A percentile compares a stretch with the other conserved stretches of the same genome.
Conservation (phyloP, 306 rosid species). For the Malus fusca region DNA sequence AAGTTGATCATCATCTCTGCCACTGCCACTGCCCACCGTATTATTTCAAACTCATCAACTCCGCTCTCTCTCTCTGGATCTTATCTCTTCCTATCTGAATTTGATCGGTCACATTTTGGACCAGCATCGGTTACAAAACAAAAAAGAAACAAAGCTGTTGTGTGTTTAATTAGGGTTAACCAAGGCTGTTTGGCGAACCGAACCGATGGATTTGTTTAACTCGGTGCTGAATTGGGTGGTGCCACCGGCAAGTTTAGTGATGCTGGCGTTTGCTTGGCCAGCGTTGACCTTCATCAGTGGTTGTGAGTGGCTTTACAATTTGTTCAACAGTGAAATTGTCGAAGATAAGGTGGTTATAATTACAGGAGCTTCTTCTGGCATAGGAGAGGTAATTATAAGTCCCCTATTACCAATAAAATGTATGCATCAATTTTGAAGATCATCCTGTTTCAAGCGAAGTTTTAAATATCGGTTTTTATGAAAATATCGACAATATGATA, state of each 20-base stretch:
- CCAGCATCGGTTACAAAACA: not conserved
- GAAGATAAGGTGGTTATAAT: constrained; percentile 69
- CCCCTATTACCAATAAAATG: not conserved
- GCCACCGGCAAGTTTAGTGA: constrained; percentile 62
- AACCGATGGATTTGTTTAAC: constrained; percentile 46
- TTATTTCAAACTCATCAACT: not conserved
- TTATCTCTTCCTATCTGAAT: too few relatives aligned
- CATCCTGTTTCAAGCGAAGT: too few relatives aligned
- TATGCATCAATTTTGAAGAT: not conserved
- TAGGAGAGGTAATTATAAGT: constrained; percentile 56
- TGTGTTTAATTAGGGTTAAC: not conserved
- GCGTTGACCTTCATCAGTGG: constrained; percentile 57
- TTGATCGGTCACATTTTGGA: not conserved
- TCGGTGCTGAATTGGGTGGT: constrained; percentile 51
- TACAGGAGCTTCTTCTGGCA: constrained; percentile 93
- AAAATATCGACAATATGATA: too few relatives aligned
- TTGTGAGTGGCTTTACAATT: constrained; percentile 60
- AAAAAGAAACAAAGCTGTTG: not conserved
- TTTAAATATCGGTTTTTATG: too few relatives aligned
- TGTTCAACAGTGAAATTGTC: constrained; percentile 37
- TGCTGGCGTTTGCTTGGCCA: constrained; percentile 81
- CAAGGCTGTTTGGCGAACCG: not conserved
- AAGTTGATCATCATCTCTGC: not conserved
- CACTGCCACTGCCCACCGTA: not conserved
- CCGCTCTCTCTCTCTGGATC: not conserved